These are phyloP conservation scores for Fusarium annulatum DNA, from an alignment of 2,329 filamentous ascomycete species.

Conservation along the genomic window DNA sequence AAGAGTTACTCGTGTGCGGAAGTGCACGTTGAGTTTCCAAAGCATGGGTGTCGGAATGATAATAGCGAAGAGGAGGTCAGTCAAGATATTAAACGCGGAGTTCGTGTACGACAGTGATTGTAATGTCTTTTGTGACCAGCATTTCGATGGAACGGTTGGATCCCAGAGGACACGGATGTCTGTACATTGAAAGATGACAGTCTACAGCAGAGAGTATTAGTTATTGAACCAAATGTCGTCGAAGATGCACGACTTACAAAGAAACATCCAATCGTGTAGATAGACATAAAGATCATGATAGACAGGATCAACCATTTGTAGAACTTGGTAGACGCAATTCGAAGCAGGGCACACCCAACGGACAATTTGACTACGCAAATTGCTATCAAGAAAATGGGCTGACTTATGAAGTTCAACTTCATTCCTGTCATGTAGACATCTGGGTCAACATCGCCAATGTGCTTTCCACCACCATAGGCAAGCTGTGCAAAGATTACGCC, in stretches of 20 bases:
- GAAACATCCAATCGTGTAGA: slow-evolving; percentile 50
- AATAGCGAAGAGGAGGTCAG: slow-evolving; percentile 54
- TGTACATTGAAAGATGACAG: slow-evolving; percentile 60
- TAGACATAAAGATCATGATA: slow-evolving; percentile 52
- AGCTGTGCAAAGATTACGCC: slow-evolving; percentile 55
- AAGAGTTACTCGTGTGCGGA: slow-evolving; percentile 54
- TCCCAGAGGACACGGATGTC: slow-evolving; percentile 61
- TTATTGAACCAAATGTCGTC: rapidly evolving
- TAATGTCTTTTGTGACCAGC: slow-evolving; percentile 55
- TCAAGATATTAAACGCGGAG: slow-evolving; percentile 50
- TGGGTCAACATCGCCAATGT: slow-evolving; percentile 55
- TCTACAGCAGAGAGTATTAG: slow-evolving; percentile 38
- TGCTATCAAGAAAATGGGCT: slow-evolving; percentile 56
- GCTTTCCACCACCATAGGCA: slow-evolving; percentile 57
- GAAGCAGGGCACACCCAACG: slow-evolving; percentile 54
- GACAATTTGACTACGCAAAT: slow-evolving; percentile 57
- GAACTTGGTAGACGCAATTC: slow-evolving; percentile 52
- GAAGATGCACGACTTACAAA: slow-evolving; percentile 44
- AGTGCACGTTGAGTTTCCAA: slow-evolving; percentile 55
- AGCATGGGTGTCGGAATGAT: slow-evolving; percentile 54
- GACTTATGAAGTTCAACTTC: slow-evolving; percentile 57
- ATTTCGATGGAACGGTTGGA: slow-evolving; percentile 49
- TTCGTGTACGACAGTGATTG: slow-evolving; percentile 58
- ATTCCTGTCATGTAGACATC: slow-evolving; percentile 51
- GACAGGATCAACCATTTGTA: slow-evolving; percentile 51